Percentiles rank a stretch among this genome's conserved stretches.
phyloP scores from a whole-genome alignment of 1,284 basidiomycete genomes.

The Rhodotorula sp. region DNA sequence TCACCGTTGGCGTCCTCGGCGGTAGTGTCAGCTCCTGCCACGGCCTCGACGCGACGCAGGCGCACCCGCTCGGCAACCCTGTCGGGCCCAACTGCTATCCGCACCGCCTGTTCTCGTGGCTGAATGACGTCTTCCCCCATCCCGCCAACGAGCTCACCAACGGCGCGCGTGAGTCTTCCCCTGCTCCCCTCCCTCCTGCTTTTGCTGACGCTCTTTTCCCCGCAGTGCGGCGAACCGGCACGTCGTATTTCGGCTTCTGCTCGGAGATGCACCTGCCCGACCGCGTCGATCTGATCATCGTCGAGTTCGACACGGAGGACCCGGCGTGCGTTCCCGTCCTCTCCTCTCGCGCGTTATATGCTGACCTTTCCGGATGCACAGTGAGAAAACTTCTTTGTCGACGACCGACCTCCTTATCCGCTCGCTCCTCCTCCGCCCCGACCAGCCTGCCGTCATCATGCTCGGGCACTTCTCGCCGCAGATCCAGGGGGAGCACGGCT shows the following conservation, averaged over 20 bases:
- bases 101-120: constrained; percentile 88
- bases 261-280: constrained; percentile 87
- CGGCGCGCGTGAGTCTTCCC: constrained; percentile 61
- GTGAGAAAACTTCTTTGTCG: constrained; percentile 69
- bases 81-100: constrained; percentile 84
- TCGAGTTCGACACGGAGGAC: constrained; percentile 90
- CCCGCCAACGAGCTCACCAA: constrained; percentile 93
- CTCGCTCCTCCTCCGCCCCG: constrained; percentile 80
- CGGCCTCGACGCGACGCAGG: constrained; percentile 68
- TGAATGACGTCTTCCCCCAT: constrained; percentile 90
- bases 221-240: constrained; percentile 74
- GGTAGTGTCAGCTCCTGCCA: constrained; percentile 94
- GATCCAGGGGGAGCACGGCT: constrained; percentile 72
- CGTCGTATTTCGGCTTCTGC: constrained; percentile 91
- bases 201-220: not conserved
- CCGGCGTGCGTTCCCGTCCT: constrained; percentile 62
- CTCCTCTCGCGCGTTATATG: not conserved
- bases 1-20: constrained; percentile 87
- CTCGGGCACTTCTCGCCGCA: constrained; percentile 91
- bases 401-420: constrained; percentile 89
- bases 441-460: constrained; percentile 83
- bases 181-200: not conserved
- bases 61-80: constrained; percentile 64
- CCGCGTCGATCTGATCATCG: constrained; percentile 83
- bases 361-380: constrained; percentile 48